Evolutionary conservation across 257 asterid genomes (phyloP).

Genomic region (Gynochthodes officinalis): DNA sequence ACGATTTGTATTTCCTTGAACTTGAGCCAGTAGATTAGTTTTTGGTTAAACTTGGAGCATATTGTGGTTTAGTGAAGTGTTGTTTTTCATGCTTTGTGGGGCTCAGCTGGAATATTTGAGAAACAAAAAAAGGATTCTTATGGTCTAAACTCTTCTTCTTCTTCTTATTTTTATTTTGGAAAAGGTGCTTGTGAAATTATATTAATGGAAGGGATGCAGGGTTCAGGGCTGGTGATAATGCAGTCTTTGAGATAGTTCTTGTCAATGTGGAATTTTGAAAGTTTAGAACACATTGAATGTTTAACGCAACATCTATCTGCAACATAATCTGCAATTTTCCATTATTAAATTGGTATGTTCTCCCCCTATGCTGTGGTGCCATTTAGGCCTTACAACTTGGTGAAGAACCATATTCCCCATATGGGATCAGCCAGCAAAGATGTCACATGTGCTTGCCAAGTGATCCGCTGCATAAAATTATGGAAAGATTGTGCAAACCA

Average conservation of each 20-base stretch:
- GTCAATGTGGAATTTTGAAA: background rate
- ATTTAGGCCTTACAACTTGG: conserved; percentile 79
- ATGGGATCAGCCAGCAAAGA: conserved; percentile 57
- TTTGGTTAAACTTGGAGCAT: background rate
- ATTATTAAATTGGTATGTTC: background rate
- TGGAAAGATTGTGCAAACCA: conserved; percentile 85
- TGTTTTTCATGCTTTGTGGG: background rate
- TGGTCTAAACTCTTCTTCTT: background rate
- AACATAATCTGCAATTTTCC: background rate
- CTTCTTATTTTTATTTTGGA: no score
- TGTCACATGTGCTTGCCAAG: conserved; percentile 90
- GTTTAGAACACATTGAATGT: background rate
- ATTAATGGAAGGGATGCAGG: no score
- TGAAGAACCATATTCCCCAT: conserved; percentile 64
- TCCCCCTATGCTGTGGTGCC: conserved; percentile 2
- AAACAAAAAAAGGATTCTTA: background rate
- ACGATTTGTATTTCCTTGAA: background rate
- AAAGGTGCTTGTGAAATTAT: no score
- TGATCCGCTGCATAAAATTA: conserved; percentile 66
- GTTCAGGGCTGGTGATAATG: no score
- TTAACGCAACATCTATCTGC: background rate
- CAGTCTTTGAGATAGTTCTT: no score
- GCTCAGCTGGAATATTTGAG: no score
- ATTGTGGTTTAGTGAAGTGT: background rate
- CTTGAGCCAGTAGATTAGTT: background rate